Base-by-base conservation (phyloP, 306 rosid species). In the Notholithocarpus densiflorus region DNA sequence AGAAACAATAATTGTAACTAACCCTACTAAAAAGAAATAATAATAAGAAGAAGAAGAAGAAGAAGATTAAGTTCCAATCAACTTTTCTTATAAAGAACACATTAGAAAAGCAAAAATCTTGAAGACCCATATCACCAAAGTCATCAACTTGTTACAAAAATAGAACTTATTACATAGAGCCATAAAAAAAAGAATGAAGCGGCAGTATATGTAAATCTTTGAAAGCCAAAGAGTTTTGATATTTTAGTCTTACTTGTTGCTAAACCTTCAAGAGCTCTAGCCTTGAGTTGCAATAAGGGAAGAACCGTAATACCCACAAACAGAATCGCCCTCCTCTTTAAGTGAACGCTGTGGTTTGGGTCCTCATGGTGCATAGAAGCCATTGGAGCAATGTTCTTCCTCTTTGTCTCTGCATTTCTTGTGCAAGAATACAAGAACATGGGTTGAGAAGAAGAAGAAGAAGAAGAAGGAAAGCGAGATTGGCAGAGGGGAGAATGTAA, bases 241-340 rank as follows among this genome's bases (percentile, higher is more conserved):
- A 4, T 24, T 56, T 14, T 18, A 79, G 82, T 48, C 84, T 85
- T 69, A 87, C 97, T 78, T 40, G 87, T 21, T 27, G 77, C 32
- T 61, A 79, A 77, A 55, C 81, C 76, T 75, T 88, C 89, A 75
- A 89, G 68, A 83, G 98, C 97, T 9, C 66, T 43, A 37, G 90
- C 98, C 34, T 65, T 86, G 56, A 88, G 85, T 14, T 86, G 90
- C 34, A 93, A 78, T 26, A 91, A 76, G 0, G 99, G 99, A 80
- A 93, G 86, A 83, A 90, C 78, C 5, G 93, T 77, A 64, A 92
- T 62, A 32, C 94, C 93, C 82, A 92, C 84, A 37, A 90, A 80
- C 21, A 95, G 17, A 84, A 89, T 53, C 10, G 87, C 79, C 86
- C 96, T 91, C 66, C 91, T 83, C 75, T 76, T 82, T 83, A 85